Base-by-base conservation (phyloP, 257 asterid genomes). In the Rhazya stricta region DNA sequence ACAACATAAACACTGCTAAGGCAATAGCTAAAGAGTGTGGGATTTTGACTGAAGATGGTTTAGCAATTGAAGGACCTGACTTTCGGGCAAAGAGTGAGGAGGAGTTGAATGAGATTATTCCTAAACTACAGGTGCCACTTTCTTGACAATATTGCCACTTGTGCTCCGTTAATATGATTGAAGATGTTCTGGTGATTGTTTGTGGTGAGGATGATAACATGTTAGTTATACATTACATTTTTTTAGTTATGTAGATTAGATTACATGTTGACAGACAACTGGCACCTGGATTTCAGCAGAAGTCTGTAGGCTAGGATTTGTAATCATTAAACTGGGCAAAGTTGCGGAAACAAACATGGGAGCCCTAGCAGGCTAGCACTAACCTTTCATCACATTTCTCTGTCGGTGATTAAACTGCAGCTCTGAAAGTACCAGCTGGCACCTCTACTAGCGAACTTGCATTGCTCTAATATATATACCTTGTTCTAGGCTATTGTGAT, bases 21-120 rank as follows among this genome's bases (percentile, higher is more conserved):
- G 98, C 98, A 15, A 91, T 93, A 79, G 98, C 98, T 74, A 86
- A 88, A 83, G 98, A 93, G 80, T 93, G 98, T 83, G 98, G 98
- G 71, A 93, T 93, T 79, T 76, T 91, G 69, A 89, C 96, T 57
- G 89, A 86, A 68, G 89, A 87, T 78, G 97, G 97, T 25, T 78
- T 89, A 76, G 97, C 97, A 29, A 91, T 89, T 45, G 98, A 93
- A 86, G 97, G 96, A 72, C 96, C 97, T 13, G 93, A 87, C n/a
- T 92, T 92, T 81, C 88, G 96, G 75, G 42, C 45, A 83, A 90
- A 89, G 84, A 85, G 65, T 53, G 96, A 85, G 41, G 91, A 82
- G 58, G 96, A 92, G 77, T 81, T 90, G 91, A 91, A 80, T 42
- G 82, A 86, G 76, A 79, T 92, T 74, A 90, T 92, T 76, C 96